Base-by-base conservation (phyloP, 225 moss, liverwort and hornwort species). In the Polytrichum commune region DNA sequence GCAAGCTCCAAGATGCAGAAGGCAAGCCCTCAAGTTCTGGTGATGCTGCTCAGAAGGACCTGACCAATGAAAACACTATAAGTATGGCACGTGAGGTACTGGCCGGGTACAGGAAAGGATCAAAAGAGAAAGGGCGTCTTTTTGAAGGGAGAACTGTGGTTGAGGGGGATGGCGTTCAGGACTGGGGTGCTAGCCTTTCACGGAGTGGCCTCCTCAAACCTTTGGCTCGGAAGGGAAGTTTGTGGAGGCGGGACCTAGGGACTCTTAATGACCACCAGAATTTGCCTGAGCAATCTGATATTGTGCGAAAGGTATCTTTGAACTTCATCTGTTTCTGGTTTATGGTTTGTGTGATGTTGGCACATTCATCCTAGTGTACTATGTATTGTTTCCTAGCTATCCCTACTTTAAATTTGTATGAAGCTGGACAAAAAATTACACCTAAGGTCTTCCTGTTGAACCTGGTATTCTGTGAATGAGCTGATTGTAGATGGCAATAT, bases 231-330 rank as follows among this genome's bases (percentile, higher is more conserved):
- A 81, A 84, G 61, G 87, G 84, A 54, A 84, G 81, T 70, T 9
- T 79, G 6, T 85, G 88, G 88, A 77, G 81, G 61, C 81, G 88
- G 58, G 84, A 84, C 54, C 75, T 88, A 53, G 84, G 88, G 27
- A 82, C 75, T 53, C 70, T 79, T 53, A 79, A 73, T 68, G 77
- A 77, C 54, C 73, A 84, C 73, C 88, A 88, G 73, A 73, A 75
- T 27, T 65, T 80, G 66, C 79, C 76, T 67, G 79, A 88, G 62
- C 81, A 85, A 66, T 73, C 88, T 70, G 82, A 82, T 19, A 82
- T 75, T 69, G 88, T 82, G 22, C 84, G 79, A 10, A 75, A 87
- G 86, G 86, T 80, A n/a, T 53, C 70, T 81, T 24, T 58, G 58
- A 58, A 19, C 57, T 57, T 35, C 35, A 35, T 35, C 35, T 35